These are phyloP conservation scores for Coemansia sp. DNA, from an alignment of 192 early-diverging fungal species.

Conservation along the genomic window DNA sequence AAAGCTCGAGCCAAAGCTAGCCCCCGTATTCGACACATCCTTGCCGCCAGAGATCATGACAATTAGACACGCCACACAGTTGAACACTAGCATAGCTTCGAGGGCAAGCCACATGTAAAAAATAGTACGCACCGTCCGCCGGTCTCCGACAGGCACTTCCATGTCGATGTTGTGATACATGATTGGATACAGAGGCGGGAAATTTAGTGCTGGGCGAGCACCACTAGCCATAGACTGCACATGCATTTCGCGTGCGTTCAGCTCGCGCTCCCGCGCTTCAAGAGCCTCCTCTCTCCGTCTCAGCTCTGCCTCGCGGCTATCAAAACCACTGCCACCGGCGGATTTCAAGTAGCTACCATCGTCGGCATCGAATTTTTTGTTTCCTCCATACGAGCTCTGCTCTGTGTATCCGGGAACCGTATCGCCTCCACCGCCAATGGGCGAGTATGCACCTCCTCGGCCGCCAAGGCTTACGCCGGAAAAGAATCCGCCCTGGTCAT, in stretches of 20 bases:
- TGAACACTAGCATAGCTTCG: slow-evolving; percentile 65
- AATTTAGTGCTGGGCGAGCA: slow-evolving; percentile 70
- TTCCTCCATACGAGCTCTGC: slow-evolving; percentile 6
- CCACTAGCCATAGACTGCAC: slow-evolving; percentile 53
- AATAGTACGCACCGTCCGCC: slow-evolving; percentile 61
- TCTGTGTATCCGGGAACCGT: slow-evolving; percentile 6
- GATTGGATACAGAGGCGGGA: slow-evolving; percentile 78
- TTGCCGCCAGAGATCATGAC: slow-evolving; percentile 63
- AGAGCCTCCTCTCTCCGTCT: slow-evolving; percentile 70
- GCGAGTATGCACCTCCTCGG: slow-evolving; percentile 26
- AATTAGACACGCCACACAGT: slow-evolving; percentile 73
- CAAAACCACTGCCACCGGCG: slow-evolving; percentile 8
- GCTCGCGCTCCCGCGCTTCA: slow-evolving; percentile 67
- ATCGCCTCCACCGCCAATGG: slow-evolving; percentile 30
- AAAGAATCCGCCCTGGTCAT: slow-evolving; percentile 31
- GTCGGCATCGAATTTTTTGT: slow-evolving; percentile 3
- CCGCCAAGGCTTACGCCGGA: slow-evolving; percentile 24
- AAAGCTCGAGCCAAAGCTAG: slow-evolving; percentile 76
- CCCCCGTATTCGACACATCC: slow-evolving; percentile 63
- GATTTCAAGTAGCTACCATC: slow-evolving; percentile 10
- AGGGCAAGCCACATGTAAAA: slow-evolving; percentile 75
- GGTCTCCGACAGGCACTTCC: slow-evolving; percentile 66
- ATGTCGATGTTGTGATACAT: slow-evolving; percentile 75
- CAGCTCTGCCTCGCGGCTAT: slow-evolving; percentile 67
- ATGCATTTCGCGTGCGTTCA: slow-evolving; percentile 61